A percentile compares a stretch with the other conserved stretches of the same genome.
Conservation (phyloP, 202 grass and related monocot species). For the Brachypodium distachyon region DNA sequence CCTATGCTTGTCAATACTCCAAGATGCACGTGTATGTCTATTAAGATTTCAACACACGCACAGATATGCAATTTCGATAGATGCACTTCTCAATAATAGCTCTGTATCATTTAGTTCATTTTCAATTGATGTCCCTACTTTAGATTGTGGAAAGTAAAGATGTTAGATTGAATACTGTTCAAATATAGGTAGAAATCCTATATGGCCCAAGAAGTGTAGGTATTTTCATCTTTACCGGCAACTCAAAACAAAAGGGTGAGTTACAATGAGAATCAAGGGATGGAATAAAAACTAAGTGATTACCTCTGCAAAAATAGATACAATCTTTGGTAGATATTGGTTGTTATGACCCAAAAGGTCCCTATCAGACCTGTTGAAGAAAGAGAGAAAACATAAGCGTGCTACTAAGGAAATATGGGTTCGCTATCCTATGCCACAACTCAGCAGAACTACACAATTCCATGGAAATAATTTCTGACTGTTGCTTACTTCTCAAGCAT, state of each 20-base stretch:
- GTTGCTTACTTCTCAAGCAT: conserved; percentile 81
- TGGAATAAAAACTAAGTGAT: neutral
- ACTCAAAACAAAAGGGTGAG: neutral
- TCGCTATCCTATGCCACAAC: neutral
- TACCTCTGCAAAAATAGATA: conserved; percentile 86
- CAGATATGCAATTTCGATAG: neutral
- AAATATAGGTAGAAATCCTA: neutral
- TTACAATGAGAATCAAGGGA: neutral
- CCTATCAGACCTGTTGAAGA: conserved; percentile 54
- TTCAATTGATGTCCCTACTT: neutral
- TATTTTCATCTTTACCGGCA: neutral
- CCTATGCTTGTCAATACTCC: neutral
- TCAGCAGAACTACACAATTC: neutral
- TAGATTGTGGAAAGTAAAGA: neutral
- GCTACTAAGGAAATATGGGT: neutral
- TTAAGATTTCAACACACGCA: neutral
- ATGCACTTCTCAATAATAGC: neutral
- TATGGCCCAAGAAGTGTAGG: neutral
- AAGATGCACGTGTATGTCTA: neutral
- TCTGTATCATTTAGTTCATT: neutral
- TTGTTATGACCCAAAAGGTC: conserved; percentile 78
- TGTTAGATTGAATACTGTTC: neutral
- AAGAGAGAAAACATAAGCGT: conserved; percentile 5
- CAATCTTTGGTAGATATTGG: conserved; percentile 65
- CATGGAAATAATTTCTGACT: neutral